Percentiles rank a stretch among this genome's conserved stretches.
Evolutionary conservation across 768 basidiomycete genomes (phyloP).

Genomic region (Leccinum incarnatum): DNA sequence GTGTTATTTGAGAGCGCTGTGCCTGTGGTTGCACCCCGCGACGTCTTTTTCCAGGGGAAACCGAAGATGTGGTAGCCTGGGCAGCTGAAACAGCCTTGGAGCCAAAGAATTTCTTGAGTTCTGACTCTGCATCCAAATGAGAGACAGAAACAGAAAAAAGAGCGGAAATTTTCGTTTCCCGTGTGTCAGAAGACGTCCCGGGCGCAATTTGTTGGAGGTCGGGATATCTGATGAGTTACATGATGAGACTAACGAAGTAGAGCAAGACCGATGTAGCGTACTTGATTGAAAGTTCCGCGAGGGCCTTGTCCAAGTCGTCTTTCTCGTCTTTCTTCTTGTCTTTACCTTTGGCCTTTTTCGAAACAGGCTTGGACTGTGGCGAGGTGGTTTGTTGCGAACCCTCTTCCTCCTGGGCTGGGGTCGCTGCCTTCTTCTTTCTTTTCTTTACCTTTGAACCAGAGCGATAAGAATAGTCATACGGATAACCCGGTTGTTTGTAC

Average conservation of each 20-base stretch:
- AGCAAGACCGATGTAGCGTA: conserved; percentile 29
- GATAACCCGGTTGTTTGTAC: conserved; percentile 7
- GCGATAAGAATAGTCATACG: not conserved
- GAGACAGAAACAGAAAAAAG: conserved; percentile 78
- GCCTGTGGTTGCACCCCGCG: conserved; percentile 35
- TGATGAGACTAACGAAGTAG: not conserved
- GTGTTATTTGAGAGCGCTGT: conserved; percentile 70
- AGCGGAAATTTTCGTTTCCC: conserved; percentile 39
- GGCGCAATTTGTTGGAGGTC: conserved; percentile 41
- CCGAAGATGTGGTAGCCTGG: conserved; percentile 36
- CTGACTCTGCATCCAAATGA: conserved; percentile 84
- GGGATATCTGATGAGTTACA: conserved; percentile 42
- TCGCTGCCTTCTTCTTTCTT: conserved; percentile 36
- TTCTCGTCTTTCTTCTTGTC: conserved; percentile 57
- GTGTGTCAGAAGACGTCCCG: conserved; percentile 26
- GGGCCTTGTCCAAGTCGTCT: conserved; percentile 81
- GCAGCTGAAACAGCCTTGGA: conserved; percentile 77
- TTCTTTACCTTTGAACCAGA: conserved; percentile 34
- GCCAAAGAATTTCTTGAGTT: conserved; percentile 93
- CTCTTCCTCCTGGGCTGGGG: conserved; percentile 5
- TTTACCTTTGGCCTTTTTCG: conserved; percentile 63
- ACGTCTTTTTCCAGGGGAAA: conserved; percentile 37
- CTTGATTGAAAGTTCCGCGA: conserved; percentile 84
- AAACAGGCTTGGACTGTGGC: conserved; percentile 41
- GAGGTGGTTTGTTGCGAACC: conserved; percentile 3